Evolutionary conservation across 2,329 filamentous ascomycete species (phyloP).

Genomic region (Trichoderma asperellum): DNA sequence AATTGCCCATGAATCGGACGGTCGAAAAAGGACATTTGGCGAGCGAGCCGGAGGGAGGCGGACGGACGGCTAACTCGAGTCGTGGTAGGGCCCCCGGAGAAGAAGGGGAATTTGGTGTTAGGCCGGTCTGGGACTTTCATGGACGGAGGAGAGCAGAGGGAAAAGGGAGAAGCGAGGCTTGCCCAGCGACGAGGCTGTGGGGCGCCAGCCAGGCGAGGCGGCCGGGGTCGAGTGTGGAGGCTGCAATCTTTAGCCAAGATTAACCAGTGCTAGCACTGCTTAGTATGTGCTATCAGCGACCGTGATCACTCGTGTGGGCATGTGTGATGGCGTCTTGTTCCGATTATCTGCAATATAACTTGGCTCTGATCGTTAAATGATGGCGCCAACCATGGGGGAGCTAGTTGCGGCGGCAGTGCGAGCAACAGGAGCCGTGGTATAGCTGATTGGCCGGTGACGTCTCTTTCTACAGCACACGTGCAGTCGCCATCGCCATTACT

Average conservation of each 20-base stretch:
- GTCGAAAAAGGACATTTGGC: conserved; percentile 19
- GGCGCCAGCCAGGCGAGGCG: conserved; percentile 5
- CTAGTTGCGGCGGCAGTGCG: neutral
- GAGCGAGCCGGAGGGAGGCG: conserved; percentile 1
- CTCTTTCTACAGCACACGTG: neutral
- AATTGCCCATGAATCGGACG: conserved; percentile 29
- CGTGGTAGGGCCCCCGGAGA: conserved; percentile 15
- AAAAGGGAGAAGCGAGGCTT: conserved; percentile 29
- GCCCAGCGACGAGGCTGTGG: conserved; percentile 20
- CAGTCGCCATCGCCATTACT: neutral
- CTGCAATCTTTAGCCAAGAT: neutral
- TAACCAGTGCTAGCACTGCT: neutral
- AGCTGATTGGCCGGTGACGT: conserved; percentile 1
- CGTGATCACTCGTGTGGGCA: too few species aligned
- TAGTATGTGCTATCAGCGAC: neutral
- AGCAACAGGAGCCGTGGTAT: neutral
- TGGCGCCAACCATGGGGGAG: neutral
- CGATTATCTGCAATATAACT: neutral
- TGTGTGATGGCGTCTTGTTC: neutral
- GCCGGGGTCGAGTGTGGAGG: neutral
- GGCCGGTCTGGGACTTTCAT: neutral
- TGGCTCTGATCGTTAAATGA: neutral
- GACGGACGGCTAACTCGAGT: conserved; percentile 6
- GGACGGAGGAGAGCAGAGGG: neutral
- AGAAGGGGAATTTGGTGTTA: conserved; percentile 13